Base-by-base conservation (phyloP, 2,329 filamentous ascomycete species). In the Penicillium paneum region DNA sequence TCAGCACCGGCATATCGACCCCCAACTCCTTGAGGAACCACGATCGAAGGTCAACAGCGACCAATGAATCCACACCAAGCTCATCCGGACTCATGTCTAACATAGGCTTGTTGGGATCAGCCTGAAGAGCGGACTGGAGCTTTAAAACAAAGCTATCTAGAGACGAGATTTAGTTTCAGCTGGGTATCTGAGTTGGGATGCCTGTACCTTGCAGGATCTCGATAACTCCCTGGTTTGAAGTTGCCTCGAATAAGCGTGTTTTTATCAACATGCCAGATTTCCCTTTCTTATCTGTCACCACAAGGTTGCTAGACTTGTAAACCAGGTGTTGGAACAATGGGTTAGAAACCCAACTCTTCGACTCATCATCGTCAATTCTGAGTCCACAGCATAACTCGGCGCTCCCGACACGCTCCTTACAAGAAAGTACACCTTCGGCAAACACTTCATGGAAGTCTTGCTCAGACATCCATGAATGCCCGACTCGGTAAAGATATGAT, bases 381-480 rank as follows among this genome's bases (percentile, higher is more conserved):
- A 64, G 53, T 2, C 56, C 54, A 45, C 61, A 62, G 56, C 56
- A 64, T 15, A 62, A 41, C 8, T 61, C 52, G 8, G 58, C 47
- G 4, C 28, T 49, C 5, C 44, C 44, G 0, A 42, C 55, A 41
- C 55, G 44, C 26, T 61, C 50, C n/a, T 54, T 28, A 31, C 62
- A 64, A 4, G 62, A 56, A 1, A 69, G 51, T 10, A 73, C 63
- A 5, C 61, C 67, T 49, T 73, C 70, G 8, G 65, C 64, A 40
- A 73, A 64, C 3, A 65, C 53, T 42, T 71, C 67, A 31, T 65
- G 62, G 46, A 67, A 65, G 40, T 72, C 71, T 17, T 63, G 57
- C 26, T 71, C 69, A 8, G 66, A 69, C 61, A 71, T 57, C 58
- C 54, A 63, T 3, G 53, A 50, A 48, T 62, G 61, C 15, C 62